These are phyloP conservation scores for Daldinia concentrica DNA, from an alignment of 495 filamentous ascomycete genomes.

Conservation along the genomic window DNA sequence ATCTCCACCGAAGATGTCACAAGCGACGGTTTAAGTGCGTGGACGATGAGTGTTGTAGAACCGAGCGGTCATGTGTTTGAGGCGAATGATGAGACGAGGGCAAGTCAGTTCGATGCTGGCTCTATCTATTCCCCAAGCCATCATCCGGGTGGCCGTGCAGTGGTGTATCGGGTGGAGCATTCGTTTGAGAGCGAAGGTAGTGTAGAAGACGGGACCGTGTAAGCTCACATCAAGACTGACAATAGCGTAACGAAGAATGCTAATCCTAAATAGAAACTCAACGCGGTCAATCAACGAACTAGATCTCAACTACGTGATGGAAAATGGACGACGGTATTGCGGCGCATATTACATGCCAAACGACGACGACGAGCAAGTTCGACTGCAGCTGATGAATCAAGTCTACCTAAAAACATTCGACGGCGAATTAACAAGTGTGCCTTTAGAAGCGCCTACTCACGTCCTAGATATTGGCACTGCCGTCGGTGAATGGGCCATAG, in stretches of 20 bases:
- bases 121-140: slow-evolving; percentile 46
- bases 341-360: slow-evolving; percentile 78
- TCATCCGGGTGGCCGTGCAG: slow-evolving; percentile 41
- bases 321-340: slow-evolving; percentile 76
- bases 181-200: slow-evolving; percentile 45
- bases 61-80: slow-evolving; percentile 31
- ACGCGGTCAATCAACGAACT: slow-evolving; percentile 68
- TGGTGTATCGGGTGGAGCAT: slow-evolving; percentile 40
- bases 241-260: neutral
- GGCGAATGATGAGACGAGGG: slow-evolving; percentile 33
- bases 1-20: slow-evolving; percentile 46
- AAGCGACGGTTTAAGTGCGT: slow-evolving; percentile 44
- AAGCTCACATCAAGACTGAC: slow-evolving; percentile 24
- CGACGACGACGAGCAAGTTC: slow-evolving; percentile 77
- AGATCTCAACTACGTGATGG: slow-evolving; percentile 64
- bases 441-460: slow-evolving; percentile 61
- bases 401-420: slow-evolving; percentile 70
- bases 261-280: slow-evolving; percentile 40
- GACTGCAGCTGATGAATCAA: slow-evolving; percentile 72
- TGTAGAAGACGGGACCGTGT: slow-evolving; percentile 58
- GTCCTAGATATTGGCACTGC: slow-evolving; percentile 77
- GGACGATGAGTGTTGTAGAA: slow-evolving; percentile 39
- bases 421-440: slow-evolving; percentile 66
- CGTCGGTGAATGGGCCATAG: slow-evolving; percentile 78
- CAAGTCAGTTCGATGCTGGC: slow-evolving; percentile 37